Conservation (phyloP, 805 yeast genomes). For the Pichia californica region DNA sequence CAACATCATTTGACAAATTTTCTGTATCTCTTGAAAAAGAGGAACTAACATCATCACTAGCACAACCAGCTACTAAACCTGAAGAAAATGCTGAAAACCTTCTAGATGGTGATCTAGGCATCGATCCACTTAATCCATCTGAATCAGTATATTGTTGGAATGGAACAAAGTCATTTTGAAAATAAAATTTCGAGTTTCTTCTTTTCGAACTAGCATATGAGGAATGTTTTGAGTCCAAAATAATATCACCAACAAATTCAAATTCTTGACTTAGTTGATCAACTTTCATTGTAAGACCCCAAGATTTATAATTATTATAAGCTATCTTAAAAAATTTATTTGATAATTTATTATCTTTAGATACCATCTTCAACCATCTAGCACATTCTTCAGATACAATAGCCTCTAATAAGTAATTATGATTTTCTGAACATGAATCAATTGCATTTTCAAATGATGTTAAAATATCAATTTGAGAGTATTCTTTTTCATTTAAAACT, state of each 20-base stretch:
- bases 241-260: slow-evolving; percentile 22
- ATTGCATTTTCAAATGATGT: slow-evolving; percentile 42
- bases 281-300: slow-evolving; percentile 26
- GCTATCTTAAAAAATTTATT: slow-evolving; percentile 33
- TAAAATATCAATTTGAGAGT: slow-evolving; percentile 30
- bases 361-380: slow-evolving; percentile 28
- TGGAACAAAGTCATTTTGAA: background rate
- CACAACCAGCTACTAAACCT: background rate
- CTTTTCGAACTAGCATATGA: background rate
- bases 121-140: too few relatives aligned
- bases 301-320: slow-evolving; percentile 27
- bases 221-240: background rate
- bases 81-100: too few relatives aligned
- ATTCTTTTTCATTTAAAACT: slow-evolving; percentile 17
- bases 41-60: background rate
- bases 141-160: slow-evolving; percentile 1
- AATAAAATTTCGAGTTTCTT: background rate
- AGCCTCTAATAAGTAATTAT: slow-evolving; percentile 34
- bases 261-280: slow-evolving; percentile 25
- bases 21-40: background rate
- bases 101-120: too few relatives aligned
- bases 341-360: slow-evolving; percentile 29
- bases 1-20: background rate
- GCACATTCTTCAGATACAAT: slow-evolving; percentile 38
- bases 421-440: slow-evolving; percentile 29